A percentile compares a stretch with the other conserved stretches of the same genome.
phyloP scores from a whole-genome alignment of 2,329 filamentous ascomycete genomes.

The Penicillium hordei region DNA sequence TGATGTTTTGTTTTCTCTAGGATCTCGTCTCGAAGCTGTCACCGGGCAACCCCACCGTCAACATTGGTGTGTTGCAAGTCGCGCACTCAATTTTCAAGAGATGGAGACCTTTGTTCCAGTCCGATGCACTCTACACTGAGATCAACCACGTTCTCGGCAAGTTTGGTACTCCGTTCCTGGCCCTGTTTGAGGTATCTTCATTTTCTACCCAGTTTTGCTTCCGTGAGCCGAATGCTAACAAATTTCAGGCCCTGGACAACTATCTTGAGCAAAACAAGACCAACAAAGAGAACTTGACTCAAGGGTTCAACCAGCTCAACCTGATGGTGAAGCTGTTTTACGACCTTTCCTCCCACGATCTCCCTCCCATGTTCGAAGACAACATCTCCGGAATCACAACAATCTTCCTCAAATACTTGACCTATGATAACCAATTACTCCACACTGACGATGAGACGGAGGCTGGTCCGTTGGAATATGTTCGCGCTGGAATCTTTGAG shows the following conservation, averaged over 20 bases:
- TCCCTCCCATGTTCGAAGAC: slow-evolving; percentile 92
- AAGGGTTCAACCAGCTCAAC: slow-evolving; percentile 81
- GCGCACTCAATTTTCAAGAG: slow-evolving; percentile 97
- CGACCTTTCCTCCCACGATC: slow-evolving; percentile 95
- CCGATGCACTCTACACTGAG: slow-evolving; percentile 88
- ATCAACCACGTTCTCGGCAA: slow-evolving; percentile 91
- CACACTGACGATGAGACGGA: slow-evolving; percentile 87
- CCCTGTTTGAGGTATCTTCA: slow-evolving; percentile 66
- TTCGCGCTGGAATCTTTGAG: slow-evolving; percentile 93
- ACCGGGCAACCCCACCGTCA: slow-evolving; percentile 75
- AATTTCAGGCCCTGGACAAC: slow-evolving; percentile 46
- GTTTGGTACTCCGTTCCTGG: slow-evolving; percentile 81
- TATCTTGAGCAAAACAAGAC: slow-evolving; percentile 70
- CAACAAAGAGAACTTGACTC: slow-evolving; percentile 71
- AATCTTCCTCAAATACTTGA: slow-evolving; percentile 88
- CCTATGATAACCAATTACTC: slow-evolving; percentile 80
- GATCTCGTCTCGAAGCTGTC: slow-evolving; percentile 89
- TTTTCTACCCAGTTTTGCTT: not conserved
- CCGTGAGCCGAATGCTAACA: slow-evolving; percentile 14
- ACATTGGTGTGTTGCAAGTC: slow-evolving; percentile 92
- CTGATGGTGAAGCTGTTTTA: slow-evolving; percentile 89
- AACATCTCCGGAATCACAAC: slow-evolving; percentile 74
- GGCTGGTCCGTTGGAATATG: slow-evolving; percentile 76
- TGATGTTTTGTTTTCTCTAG: slow-evolving; percentile 38
- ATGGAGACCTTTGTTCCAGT: slow-evolving; percentile 92